Conservation (phyloP, 371 early-diverging fungal genomes). For the Coemansia sp. region DNA sequence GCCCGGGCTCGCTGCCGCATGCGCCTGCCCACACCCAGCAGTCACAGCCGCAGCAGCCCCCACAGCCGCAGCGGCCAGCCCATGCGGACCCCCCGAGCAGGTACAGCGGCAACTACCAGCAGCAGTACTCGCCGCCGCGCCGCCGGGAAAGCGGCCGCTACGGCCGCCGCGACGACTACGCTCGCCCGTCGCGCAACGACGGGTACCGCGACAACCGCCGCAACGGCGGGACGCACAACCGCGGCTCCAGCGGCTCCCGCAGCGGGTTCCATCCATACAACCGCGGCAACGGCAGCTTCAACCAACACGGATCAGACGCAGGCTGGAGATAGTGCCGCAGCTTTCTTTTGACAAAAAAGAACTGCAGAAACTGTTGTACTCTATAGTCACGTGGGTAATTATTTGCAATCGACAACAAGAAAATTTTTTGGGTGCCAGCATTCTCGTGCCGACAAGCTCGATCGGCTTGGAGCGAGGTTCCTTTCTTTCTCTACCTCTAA, state of each 20-base stretch:
- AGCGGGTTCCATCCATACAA: constrained; percentile 26
- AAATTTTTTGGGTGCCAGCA: neutral
- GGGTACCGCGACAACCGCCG: constrained; percentile 16
- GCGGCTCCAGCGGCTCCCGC: neutral
- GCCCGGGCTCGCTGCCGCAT: neutral
- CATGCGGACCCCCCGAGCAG: neutral
- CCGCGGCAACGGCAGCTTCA: constrained; percentile 13
- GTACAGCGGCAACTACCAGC: constrained; percentile 15
- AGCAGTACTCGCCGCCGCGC: constrained; percentile 36
- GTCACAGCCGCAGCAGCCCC: constrained; percentile 5
- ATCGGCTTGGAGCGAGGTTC: too few species aligned
- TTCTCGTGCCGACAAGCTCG: too few species aligned
- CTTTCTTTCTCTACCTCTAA: neutral
- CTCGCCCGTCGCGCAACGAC: neutral
- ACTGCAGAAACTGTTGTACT: too few species aligned
- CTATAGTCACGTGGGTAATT: constrained; percentile 4
- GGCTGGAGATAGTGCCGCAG: constrained; percentile 20
- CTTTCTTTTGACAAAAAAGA: too few species aligned
- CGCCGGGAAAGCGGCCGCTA: constrained; percentile 31
- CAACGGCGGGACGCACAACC: constrained; percentile 1
- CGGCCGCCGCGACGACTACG: constrained; percentile 13
- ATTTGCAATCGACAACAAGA: neutral
- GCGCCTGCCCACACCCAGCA: constrained; percentile 12
- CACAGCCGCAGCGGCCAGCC: constrained; percentile 6
- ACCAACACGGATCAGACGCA: constrained; percentile 15